Base-by-base conservation (phyloP, 805 yeast genomes). In the Starmerella cellae region DNA sequence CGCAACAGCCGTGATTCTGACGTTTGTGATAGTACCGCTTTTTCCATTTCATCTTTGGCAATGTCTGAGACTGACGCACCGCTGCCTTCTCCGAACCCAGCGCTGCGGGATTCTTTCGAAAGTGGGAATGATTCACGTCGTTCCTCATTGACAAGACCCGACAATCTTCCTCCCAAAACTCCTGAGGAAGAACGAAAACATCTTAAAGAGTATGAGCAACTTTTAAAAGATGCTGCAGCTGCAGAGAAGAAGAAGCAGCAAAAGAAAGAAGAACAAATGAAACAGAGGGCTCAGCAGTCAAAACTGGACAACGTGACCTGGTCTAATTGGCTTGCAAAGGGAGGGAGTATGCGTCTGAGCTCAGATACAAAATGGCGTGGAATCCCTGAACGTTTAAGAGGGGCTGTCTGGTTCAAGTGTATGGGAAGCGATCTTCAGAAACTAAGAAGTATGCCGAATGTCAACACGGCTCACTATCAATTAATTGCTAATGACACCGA, bases 281-380 rank as follows among this genome's bases (percentile, higher is more conserved):
- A 44, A 16, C 37, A 49, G 37, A 53, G 54, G 4, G 50, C 51
- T 24, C 43, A 44, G 21, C 56, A 53, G 34, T 40, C 39, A 22
- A 42, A 44, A 16, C 30, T 27, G 9, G 55, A 63, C 43, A 48
- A 45, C 29, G 34, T 34, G 1, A 54, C 53, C 8, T 75, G 80
- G 80, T 47, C 45, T 20, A 36, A 43, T 9, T 55, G 60, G 33
- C 64, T 72, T 8, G 33, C 39, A 1, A 44, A 42, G 30, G 40
- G 26, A n/a, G 11, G 37, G 17, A 26, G 29, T 4, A 4, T 61
- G 70, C 1, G 52, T 60, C 18, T 65, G 69, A 28, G 41, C 5
- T 61, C 77, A 35, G 77, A 74, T 46, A 56, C 74, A 26, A 73
- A 77, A 73, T 75, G 80, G 80, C 59, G 77, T 28, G 77, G 77